A percentile compares a stretch with the other conserved stretches of the same genome.
These are phyloP conservation scores for Fusarium fracticaudum DNA, from an alignment of 2,329 filamentous ascomycete genomes.

Conservation along the genomic window DNA sequence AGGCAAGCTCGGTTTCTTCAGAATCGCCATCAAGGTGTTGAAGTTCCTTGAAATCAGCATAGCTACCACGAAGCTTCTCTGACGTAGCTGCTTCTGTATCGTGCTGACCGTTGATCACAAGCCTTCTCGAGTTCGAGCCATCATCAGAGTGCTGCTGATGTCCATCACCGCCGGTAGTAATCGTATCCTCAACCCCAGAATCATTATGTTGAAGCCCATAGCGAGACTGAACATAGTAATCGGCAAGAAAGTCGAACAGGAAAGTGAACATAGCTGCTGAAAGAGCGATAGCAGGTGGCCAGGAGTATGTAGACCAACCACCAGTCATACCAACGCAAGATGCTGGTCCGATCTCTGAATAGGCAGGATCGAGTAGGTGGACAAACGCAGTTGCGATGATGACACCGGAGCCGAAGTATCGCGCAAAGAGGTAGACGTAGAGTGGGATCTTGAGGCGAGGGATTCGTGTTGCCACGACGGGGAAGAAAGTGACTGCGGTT, in stretches of 20 bases:
- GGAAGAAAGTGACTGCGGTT: not conserved
- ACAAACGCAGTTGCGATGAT: not conserved
- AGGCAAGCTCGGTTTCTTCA: not conserved
- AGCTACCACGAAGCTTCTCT: not conserved
- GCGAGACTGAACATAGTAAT: not conserved
- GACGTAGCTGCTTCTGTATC: not conserved
- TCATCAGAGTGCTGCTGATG: not conserved
- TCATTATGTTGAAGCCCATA: not conserved
- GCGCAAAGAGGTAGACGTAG: not conserved
- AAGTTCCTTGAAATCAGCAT: not conserved
- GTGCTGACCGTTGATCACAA: not conserved
- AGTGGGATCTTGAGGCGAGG: not conserved
- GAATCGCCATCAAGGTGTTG: not conserved
- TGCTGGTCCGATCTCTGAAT: not conserved
- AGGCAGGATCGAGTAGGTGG: not conserved
- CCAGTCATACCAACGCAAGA: not conserved
- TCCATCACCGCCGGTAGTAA: not conserved
- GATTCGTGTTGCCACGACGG: not conserved
- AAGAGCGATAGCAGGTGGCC: not conserved
- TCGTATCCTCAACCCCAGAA: not conserved
- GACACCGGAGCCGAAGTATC: not conserved
- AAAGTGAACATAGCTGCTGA: not conserved
- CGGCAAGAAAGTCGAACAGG: not conserved
- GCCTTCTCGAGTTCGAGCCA: not conserved
- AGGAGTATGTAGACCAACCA: not conserved